Conservation (phyloP, 768 basidiomycete genomes). For the Lentinula sp. region DNA sequence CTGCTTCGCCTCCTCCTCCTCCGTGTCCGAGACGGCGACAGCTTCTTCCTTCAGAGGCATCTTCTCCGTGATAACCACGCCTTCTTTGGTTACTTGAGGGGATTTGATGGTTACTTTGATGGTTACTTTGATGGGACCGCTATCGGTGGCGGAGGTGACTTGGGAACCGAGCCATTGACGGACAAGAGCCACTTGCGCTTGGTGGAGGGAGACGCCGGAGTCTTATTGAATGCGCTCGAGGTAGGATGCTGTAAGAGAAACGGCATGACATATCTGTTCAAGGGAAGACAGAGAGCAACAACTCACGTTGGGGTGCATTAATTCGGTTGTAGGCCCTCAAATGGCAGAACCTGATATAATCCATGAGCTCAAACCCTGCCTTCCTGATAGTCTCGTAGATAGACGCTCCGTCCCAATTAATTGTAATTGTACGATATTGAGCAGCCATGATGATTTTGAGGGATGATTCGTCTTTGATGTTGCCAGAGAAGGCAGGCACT, state of each 20-base stretch:
- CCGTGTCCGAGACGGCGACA: slow-evolving; percentile 59
- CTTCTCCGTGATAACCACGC: slow-evolving; percentile 45
- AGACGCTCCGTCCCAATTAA: slow-evolving; percentile 83
- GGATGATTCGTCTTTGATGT: slow-evolving; percentile 59
- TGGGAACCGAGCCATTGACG: slow-evolving; percentile 63
- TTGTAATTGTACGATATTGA: slow-evolving; percentile 80
- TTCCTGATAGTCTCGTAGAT: slow-evolving; percentile 80
- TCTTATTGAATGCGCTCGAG: slow-evolving; percentile 47
- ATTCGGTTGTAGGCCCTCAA: slow-evolving; percentile 88
- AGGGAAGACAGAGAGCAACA: background rate
- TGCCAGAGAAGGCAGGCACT: slow-evolving; percentile 63
- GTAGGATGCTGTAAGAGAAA: slow-evolving; percentile 23
- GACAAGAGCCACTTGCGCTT: slow-evolving; percentile 83
- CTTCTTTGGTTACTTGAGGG: slow-evolving; percentile 39
- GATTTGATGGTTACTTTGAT: slow-evolving; percentile 56
- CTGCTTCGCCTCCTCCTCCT: slow-evolving; percentile 64
- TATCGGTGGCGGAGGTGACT: slow-evolving; percentile 34
- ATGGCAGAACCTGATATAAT: slow-evolving; percentile 91
- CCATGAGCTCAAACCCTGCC: slow-evolving; percentile 74
- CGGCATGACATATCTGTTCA: background rate
- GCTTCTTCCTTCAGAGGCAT: slow-evolving; percentile 24
- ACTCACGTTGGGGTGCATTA: slow-evolving; percentile 64
- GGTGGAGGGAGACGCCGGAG: slow-evolving; percentile 76
- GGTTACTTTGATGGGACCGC: slow-evolving; percentile 27
- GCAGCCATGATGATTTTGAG: slow-evolving; percentile 85